Conservation (phyloP, 2,329 filamentous ascomycete genomes). For the Monilinia fructigena region DNA sequence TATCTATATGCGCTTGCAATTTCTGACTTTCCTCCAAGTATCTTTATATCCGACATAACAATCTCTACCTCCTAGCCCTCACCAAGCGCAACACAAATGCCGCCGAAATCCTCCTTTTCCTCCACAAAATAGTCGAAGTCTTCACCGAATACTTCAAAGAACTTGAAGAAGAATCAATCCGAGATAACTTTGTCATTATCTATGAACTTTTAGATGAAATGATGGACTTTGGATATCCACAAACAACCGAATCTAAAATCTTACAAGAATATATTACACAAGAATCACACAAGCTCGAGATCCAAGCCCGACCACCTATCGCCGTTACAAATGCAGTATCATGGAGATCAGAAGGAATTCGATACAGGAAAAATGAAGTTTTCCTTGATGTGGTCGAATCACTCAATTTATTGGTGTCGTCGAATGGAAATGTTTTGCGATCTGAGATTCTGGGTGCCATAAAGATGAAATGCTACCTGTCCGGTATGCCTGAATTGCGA, state of each 20-base stretch:
- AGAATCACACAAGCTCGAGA: constrained; percentile 96
- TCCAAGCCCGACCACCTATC: constrained; percentile 93
- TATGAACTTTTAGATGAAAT: constrained; percentile 99
- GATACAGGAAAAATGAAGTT: constrained; percentile 99
- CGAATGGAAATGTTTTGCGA: constrained; percentile 90
- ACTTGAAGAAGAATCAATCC: constrained; percentile 95
- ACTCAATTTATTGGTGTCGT: constrained; percentile 89
- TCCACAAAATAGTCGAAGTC: constrained; percentile 97
- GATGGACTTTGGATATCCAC: constrained; percentile 99
- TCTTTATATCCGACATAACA: constrained; percentile 98
- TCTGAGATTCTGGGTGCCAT: constrained; percentile 96
- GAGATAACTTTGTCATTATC: constrained; percentile 99
- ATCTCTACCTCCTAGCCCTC: constrained; percentile 94
- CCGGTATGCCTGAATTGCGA: constrained; percentile 94
- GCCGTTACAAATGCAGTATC: constrained; percentile 97
- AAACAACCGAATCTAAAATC: constrained; percentile 98
- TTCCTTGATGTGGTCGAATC: constrained; percentile 97
- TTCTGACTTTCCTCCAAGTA: constrained; percentile 57
- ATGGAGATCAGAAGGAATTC: constrained; percentile 96
- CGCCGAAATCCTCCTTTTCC: constrained; percentile 94
- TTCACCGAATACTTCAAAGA: constrained; percentile 99
- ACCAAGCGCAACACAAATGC: constrained; percentile 99
- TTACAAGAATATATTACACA: constrained; percentile 99
- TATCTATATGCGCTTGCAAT: constrained; percentile 14
- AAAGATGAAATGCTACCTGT: constrained; percentile 99